Evolutionary conservation across 352 stramenopile species (phyloP).

Genomic region (Phytophthora palmivora): DNA sequence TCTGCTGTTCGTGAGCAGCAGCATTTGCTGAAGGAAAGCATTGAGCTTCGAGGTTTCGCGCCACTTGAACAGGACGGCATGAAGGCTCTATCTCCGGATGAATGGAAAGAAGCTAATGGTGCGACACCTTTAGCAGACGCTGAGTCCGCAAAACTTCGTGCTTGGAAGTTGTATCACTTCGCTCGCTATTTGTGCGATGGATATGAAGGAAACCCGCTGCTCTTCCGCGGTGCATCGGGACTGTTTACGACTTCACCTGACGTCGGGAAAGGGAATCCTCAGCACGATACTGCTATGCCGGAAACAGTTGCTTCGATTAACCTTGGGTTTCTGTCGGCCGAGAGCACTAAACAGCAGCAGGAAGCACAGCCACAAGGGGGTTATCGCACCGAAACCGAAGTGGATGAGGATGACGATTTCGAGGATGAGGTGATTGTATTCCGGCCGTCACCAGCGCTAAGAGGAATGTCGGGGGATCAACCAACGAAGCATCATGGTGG

Average conservation of each 20-base stretch:
- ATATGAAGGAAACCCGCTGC: constrained; percentile 64
- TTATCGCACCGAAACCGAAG: constrained; percentile 10
- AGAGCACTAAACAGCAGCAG: constrained; percentile 24
- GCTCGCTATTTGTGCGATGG: constrained; percentile 62
- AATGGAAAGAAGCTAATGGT: constrained; percentile 27
- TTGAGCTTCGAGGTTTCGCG: constrained; percentile 75
- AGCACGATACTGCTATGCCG: constrained; percentile 22
- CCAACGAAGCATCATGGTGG: constrained; percentile 23
- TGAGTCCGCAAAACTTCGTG: constrained; percentile 58
- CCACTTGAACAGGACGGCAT: constrained; percentile 45
- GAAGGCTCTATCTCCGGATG: constrained; percentile 24
- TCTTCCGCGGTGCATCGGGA: constrained; percentile 45
- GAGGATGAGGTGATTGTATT: constrained; percentile 90
- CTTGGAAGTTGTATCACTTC: constrained; percentile 72
- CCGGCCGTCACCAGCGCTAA: constrained; percentile 60
- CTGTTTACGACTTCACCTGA: constrained; percentile 37
- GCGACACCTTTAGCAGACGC: constrained; percentile 43
- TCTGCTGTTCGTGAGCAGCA: constrained; percentile 44
- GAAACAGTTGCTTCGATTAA: constrained; percentile 36
- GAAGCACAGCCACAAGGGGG: constrained; percentile 13
- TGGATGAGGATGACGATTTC: constrained; percentile 76
- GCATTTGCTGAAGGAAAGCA: constrained; percentile 72
- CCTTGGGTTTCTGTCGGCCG: constrained; percentile 37
- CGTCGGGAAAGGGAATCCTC: constrained; percentile 16
- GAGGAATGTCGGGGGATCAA: constrained; percentile 33